These are phyloP conservation scores for Phialophora macrospora DNA, from an alignment of 2,329 filamentous ascomycete genomes.

Conservation along the genomic window DNA sequence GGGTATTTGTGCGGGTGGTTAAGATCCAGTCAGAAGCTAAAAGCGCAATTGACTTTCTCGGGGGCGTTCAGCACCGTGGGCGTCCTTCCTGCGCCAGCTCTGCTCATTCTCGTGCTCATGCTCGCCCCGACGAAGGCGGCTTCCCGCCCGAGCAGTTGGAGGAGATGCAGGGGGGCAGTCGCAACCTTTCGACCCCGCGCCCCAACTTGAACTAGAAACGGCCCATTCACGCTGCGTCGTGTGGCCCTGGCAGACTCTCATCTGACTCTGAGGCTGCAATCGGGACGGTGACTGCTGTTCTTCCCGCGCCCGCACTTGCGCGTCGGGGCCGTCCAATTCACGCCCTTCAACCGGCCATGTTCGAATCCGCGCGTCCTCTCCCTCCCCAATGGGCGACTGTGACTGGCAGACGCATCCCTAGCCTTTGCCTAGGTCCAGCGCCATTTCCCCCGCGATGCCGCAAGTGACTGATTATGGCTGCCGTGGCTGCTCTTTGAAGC, in stretches of 20 bases:
- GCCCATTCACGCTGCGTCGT: background rate
- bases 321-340: conserved; percentile 2
- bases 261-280: conserved; percentile 16
- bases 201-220: background rate
- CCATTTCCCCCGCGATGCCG: conserved; percentile 11
- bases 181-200: background rate
- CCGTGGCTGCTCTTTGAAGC: background rate
- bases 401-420: conserved; percentile 7
- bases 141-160: conserved; percentile 13
- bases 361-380: conserved; percentile 9
- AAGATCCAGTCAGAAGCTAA: background rate
- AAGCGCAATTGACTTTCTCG: background rate
- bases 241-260: background rate
- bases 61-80: background rate
- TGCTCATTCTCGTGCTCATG: background rate
- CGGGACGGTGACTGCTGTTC: background rate
- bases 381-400: background rate
- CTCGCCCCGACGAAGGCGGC: conserved; percentile 1
- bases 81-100: background rate
- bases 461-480: background rate
- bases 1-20: background rate
- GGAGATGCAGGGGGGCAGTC: conserved; percentile 1
- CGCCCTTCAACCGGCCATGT: background rate
- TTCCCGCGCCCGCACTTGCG: background rate
- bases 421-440: background rate